Evolutionary conservation across 73 alveolate genomes (phyloP).

Genomic region (Tetrahymena malaccensis): DNA sequence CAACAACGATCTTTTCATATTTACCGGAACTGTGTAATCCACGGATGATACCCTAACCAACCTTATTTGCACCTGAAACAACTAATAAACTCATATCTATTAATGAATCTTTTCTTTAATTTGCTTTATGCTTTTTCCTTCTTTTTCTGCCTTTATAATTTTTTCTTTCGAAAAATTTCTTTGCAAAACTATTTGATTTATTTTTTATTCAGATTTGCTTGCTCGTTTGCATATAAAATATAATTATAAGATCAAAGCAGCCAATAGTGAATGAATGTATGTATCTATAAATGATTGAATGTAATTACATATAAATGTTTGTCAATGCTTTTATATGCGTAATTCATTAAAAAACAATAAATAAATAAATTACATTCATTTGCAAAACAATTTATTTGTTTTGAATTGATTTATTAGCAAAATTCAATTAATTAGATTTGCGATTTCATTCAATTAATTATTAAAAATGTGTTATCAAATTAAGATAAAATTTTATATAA

Average conservation of each 20-base stretch:
- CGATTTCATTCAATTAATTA: too few relatives aligned
- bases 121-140: neutral
- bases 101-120: neutral
- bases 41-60: neutral
- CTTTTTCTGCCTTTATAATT: neutral
- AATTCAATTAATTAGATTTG: too few relatives aligned
- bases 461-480: too few relatives aligned
- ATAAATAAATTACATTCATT: neutral
- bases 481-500: too few relatives aligned
- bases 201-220: neutral
- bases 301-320: too few relatives aligned
- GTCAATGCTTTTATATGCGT: too few relatives aligned
- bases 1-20: neutral
- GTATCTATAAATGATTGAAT: neutral
- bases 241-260: neutral
- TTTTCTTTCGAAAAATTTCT: neutral
- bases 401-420: too few relatives aligned
- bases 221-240: neutral
- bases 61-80: neutral
- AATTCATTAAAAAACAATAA: too few relatives aligned
- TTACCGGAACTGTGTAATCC: slow-evolving; percentile 1
- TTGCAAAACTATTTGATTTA: neutral
- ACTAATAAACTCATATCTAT: neutral
- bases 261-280: neutral
- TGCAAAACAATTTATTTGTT: too few relatives aligned